phyloP scores from a whole-genome alignment of 2,329 filamentous ascomycete genomes.

The Colletotrichum sp. region DNA sequence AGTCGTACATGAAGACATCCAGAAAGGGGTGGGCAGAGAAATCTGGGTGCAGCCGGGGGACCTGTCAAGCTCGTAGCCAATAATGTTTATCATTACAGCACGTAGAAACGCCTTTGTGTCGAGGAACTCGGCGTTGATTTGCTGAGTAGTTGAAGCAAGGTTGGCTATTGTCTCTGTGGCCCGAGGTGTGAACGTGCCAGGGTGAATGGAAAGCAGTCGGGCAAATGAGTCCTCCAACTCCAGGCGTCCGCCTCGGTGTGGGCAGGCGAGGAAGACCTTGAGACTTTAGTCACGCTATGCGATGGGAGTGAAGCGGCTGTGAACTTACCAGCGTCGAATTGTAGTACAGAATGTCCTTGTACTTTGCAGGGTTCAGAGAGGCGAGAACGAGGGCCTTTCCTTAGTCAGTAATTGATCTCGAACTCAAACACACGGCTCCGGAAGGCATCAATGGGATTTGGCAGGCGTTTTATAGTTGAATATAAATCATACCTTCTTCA shows the following conservation, averaged over 20 bases:
- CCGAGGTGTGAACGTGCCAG: not conserved
- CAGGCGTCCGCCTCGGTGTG: not conserved
- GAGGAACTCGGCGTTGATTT: constrained; percentile 2
- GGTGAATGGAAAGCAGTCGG: not conserved
- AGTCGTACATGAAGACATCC: no score
- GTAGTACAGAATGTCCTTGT: not conserved
- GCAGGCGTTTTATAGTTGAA: no score
- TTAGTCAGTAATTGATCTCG: not conserved
- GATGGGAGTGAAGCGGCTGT: not conserved
- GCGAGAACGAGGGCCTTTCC: constrained; percentile 3
- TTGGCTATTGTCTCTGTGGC: not conserved
- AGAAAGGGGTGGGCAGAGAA: no score
- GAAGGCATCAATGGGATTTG: no score
- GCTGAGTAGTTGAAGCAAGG: not conserved
- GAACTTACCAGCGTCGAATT: not conserved
- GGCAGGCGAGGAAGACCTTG: not conserved
- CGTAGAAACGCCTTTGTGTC: constrained; percentile 1
- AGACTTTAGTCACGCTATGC: not conserved
- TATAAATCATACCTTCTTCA: not conserved
- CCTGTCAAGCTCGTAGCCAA: not conserved
- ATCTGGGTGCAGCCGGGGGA: no score
- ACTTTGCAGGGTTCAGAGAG: not conserved
- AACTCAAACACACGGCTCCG: no score
- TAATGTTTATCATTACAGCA: not conserved
- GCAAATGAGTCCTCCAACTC: not conserved